Base-by-base conservation (phyloP, 176 grass and related monocot genomes). In the Typha latifolia region DNA sequence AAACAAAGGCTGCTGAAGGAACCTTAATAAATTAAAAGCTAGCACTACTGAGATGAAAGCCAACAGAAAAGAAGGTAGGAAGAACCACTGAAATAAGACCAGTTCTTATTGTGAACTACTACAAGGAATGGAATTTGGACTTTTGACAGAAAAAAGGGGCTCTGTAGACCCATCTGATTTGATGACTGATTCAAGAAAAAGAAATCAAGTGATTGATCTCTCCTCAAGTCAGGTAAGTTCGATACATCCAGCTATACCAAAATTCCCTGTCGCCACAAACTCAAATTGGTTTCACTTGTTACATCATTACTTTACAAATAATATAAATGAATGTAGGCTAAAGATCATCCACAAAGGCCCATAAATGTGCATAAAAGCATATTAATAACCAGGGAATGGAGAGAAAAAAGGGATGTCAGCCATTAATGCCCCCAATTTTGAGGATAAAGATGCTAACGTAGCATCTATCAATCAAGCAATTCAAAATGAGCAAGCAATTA, bases 401-500 rank as follows among this genome's bases (percentile, higher is more conserved):
- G n/a, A n/a, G n/a, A n/a, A 29, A n/a, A 32, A 51, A 66, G 53
- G 55, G 73, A 29, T 52, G 67, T 69, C 32, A 43, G 66, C 56
- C 70, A 63, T 70, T 53, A 78, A 62, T 78, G 62, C 52, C 12
- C 14, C 16, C 8, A 19, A 59, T 19, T 59, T 59, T 59, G 53
- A 59, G 9, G 37, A 43, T 43, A 43, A 43, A 43, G 37, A 10
- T 10, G 5, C 6, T 43, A 43, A 10, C 37, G 9, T 10, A 43
- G 5, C 5, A 9, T 43, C 37, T 43, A 43, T 43, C 37, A 43
- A 43, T 43, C 37, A 59, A 59, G 53, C 53, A 59, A 22, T 59
- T 59, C 6, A 59, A 59, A 21, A 59, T 16, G 53, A 59, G 15
- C 53, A 21, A 59, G 14, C 4, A 19, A 0, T n/a, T 59, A 59